Evolutionary conservation across 305 asterid species (phyloP).

Genomic region (Plantago lanceolata): DNA sequence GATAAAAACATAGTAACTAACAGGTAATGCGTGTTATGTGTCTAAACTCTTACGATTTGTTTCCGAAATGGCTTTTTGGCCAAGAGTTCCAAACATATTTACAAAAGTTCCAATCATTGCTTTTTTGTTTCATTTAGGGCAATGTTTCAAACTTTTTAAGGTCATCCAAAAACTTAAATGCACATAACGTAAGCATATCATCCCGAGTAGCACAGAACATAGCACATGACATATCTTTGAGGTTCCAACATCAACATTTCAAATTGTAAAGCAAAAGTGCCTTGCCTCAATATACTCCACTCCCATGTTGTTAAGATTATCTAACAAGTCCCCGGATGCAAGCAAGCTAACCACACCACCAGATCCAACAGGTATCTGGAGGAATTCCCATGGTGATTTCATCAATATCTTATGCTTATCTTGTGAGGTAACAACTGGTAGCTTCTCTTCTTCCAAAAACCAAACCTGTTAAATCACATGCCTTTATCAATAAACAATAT

Average conservation of each 20-base stretch:
- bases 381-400: conserved; percentile 94
- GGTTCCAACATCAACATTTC: neutral
- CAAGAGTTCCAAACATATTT: no score
- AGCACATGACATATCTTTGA: neutral
- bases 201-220: neutral
- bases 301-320: conserved; percentile 52
- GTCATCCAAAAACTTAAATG: no score
- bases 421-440: conserved; percentile 56
- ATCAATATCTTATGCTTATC: conserved; percentile 70
- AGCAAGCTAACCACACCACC: conserved; percentile 68
- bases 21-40: neutral
- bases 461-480: conserved; percentile 47
- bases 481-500: conserved; percentile 9
- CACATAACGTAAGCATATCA: no score
- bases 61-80: no score
- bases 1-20: neutral
- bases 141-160: no score
- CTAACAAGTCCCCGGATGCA: conserved; percentile 62
- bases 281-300: conserved; percentile 78
- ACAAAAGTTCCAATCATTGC: no score
- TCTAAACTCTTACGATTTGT: no score
- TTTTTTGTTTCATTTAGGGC: no score
- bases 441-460: conserved; percentile 88
- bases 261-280: conserved; percentile 13
- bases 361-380: conserved; percentile 72